Conservation (phyloP, 148 eudicot genomes). For the Silene conica region DNA sequence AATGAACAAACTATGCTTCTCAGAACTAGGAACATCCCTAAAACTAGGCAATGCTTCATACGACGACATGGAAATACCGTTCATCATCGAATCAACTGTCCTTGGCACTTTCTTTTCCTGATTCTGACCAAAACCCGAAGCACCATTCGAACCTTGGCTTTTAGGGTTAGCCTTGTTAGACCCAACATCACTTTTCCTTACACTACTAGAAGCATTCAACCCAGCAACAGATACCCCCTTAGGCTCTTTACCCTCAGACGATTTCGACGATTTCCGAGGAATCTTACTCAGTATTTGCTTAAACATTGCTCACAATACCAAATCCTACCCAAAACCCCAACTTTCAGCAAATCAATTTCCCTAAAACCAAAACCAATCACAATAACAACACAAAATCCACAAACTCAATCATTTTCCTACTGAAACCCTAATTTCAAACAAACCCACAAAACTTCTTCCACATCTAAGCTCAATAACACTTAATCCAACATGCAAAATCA, state of each 20-base stretch:
- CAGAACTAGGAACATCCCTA: slow-evolving; percentile 52
- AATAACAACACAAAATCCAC: slow-evolving; percentile 3
- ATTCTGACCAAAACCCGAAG: slow-evolving; percentile 30
- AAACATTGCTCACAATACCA: slow-evolving; percentile 41
- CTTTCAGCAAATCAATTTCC: slow-evolving; percentile 12
- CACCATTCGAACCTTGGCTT: slow-evolving; percentile 34
- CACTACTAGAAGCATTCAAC: slow-evolving; percentile 36
- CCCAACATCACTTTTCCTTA: slow-evolving; percentile 44
- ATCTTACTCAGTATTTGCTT: slow-evolving; percentile 61
- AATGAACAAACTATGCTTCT: slow-evolving; percentile 50
- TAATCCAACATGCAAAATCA: slow-evolving; percentile 26
- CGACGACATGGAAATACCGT: slow-evolving; percentile 35
- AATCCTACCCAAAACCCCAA: slow-evolving; percentile 13
- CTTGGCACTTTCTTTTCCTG: slow-evolving; percentile 27
- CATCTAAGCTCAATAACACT: slow-evolving; percentile 17
- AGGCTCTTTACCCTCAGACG: slow-evolving; percentile 43
- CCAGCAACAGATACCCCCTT: slow-evolving; percentile 26
- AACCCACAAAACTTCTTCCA: slow-evolving; percentile 22
- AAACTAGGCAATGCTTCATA: slow-evolving; percentile 65
- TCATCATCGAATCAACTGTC: slow-evolving; percentile 34
- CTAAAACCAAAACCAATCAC: slow-evolving; percentile 14
- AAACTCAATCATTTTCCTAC: not conserved
- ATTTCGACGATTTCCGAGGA: slow-evolving; percentile 58
- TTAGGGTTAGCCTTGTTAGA: slow-evolving; percentile 32
- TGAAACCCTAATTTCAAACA: slow-evolving; percentile 21